Percentiles rank a stretch among this genome's conserved stretches.
Evolutionary conservation across 1,284 basidiomycete species (phyloP).

Genomic region (Rugosomyces carneus): DNA sequence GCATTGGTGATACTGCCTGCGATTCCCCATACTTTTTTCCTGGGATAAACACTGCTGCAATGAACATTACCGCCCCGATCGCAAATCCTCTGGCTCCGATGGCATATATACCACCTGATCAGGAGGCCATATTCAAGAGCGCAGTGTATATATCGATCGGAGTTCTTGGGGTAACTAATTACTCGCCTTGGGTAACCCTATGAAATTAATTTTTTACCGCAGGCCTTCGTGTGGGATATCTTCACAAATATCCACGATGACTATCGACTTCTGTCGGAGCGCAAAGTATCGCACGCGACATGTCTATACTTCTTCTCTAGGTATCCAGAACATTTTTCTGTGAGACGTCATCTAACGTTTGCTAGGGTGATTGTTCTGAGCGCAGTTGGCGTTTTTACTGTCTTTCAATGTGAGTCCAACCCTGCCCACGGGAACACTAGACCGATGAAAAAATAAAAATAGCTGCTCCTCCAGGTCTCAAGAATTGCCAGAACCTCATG

Average conservation of each 20-base stretch:
- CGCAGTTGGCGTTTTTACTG: not conserved
- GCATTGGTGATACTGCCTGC: no score
- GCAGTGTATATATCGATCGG: not conserved
- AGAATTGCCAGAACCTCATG: not conserved
- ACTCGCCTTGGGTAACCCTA: no score
- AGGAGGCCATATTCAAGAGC: not conserved
- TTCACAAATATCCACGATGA: not conserved
- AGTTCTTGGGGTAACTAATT: not conserved
- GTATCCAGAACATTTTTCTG: not conserved
- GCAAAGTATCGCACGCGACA: not conserved
- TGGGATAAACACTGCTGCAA: not conserved
- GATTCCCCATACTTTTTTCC: no score
- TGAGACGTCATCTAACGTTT: no score
- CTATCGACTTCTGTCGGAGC: not conserved
- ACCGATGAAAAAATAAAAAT: not conserved
- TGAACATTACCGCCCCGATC: not conserved
- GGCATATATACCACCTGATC: not conserved
- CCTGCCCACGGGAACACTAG: not conserved
- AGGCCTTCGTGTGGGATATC: conserved; percentile 1
- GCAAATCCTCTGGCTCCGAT: not conserved
- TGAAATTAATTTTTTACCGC: not conserved
- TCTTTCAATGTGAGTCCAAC: not conserved
- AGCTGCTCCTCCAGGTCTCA: not conserved
- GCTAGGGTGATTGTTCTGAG: not conserved
- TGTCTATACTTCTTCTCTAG: not conserved